Conservation (phyloP, 2,329 filamentous ascomycete genomes). For the Paecilomyces niveus region DNA sequence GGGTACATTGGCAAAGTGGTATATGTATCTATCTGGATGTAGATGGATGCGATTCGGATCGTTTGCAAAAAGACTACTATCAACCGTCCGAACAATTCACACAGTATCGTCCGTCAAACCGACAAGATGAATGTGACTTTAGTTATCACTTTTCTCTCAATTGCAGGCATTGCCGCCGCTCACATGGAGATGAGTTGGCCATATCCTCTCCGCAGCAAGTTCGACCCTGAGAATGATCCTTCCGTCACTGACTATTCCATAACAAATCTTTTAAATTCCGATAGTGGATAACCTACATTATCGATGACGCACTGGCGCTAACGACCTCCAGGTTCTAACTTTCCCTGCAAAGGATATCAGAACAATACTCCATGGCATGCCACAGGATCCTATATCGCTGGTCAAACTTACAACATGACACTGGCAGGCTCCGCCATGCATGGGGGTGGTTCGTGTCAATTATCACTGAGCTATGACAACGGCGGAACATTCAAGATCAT, state of each 20-base stretch:
- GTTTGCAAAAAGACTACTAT: too few species aligned
- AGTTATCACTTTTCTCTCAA: not conserved
- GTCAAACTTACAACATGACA: slow-evolving; percentile 56
- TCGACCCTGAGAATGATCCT: slow-evolving; percentile 37
- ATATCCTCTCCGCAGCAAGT: slow-evolving; percentile 45
- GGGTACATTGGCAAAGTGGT: too few species aligned
- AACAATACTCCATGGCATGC: slow-evolving; percentile 45
- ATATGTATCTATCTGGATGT: too few species aligned
- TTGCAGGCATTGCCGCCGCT: not conserved
- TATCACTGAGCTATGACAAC: slow-evolving; percentile 66
- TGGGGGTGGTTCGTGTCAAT: slow-evolving; percentile 67
- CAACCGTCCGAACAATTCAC: too few species aligned
- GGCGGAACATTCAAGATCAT: slow-evolving; percentile 64
- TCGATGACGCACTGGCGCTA: not conserved
- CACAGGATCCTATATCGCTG: slow-evolving; percentile 56
- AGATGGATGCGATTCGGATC: too few species aligned
- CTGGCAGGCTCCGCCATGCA: slow-evolving; percentile 58
- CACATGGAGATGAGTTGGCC: slow-evolving; percentile 54
- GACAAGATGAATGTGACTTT: not conserved
- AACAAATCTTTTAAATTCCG: slow-evolving; percentile 55
- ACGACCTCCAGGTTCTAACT: slow-evolving; percentile 50
- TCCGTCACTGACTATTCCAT: slow-evolving; percentile 62
- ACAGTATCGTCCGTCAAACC: not conserved
- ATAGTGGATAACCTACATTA: not conserved
- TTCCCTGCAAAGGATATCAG: slow-evolving; percentile 65